Conservation (phyloP, 495 filamentous ascomycete genomes). For the Neurospora sp. region DNA sequence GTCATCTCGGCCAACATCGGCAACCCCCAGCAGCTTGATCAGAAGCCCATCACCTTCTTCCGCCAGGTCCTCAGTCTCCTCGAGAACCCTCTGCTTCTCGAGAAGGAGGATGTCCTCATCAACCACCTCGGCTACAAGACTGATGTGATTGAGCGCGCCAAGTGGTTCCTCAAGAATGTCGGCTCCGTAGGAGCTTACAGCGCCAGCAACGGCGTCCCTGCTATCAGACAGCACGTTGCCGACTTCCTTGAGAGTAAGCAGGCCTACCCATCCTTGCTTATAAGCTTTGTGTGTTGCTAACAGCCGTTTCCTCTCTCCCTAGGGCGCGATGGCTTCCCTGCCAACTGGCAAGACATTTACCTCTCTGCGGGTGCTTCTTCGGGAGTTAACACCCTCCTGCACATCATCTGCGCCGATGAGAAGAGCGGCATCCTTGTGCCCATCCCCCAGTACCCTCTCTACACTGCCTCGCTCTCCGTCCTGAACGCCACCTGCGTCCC, state of each 20-base stretch:
- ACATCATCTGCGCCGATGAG: constrained; percentile 73
- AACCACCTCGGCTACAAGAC: constrained; percentile 67
- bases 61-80: constrained; percentile 90
- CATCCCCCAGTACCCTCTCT: constrained; percentile 96
- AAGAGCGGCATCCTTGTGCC: constrained; percentile 82
- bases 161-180: constrained; percentile 65
- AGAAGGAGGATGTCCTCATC: constrained; percentile 61
- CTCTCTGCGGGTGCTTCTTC: constrained; percentile 85
- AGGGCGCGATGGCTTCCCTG: constrained; percentile 79
- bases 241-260: constrained; percentile 74
- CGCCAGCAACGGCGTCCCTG: constrained; percentile 77
- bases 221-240: constrained; percentile 79
- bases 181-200: constrained; percentile 95
- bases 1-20: constrained; percentile 97
- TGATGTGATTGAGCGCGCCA: constrained; percentile 80
- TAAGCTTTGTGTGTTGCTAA: not conserved
- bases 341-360: constrained; percentile 70
- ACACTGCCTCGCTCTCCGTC: constrained; percentile 84
- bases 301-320: not conserved
- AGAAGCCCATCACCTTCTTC: constrained; percentile 99
- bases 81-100: constrained; percentile 76
- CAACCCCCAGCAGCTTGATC: constrained; percentile 96
- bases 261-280: not conserved
- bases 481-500: constrained; percentile 82
- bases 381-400: constrained; percentile 85